Conservation (phyloP, 2,329 filamentous ascomycete genomes). For the Trichocomaceae sp. region DNA sequence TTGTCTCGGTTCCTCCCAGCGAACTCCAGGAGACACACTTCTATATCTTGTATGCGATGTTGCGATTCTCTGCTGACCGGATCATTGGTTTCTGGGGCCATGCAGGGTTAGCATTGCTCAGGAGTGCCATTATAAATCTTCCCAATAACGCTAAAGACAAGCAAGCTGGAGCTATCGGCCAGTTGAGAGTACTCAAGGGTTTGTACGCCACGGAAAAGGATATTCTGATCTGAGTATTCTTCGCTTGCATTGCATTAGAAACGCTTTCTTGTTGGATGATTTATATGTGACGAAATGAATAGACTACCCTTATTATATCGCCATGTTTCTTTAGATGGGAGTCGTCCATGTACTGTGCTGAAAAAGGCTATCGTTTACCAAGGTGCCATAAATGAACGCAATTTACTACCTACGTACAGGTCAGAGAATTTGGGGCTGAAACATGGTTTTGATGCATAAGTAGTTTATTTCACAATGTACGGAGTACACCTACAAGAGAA, state of each 20-base stretch:
- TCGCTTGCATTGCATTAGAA: not conserved
- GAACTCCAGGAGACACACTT: conserved; percentile 69
- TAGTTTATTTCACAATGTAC: not conserved
- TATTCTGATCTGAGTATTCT: conserved; percentile 19
- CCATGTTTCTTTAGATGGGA: not conserved
- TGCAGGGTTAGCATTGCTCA: conserved; percentile 63
- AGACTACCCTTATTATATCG: not conserved
- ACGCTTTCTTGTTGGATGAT: not conserved
- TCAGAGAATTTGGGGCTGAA: not conserved
- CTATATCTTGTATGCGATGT: conserved; percentile 63
- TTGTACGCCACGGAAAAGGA: conserved; percentile 32
- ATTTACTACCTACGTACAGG: not conserved
- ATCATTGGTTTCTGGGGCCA: conserved; percentile 78
- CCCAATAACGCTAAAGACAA: conserved; percentile 41
- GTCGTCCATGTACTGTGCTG: not conserved
- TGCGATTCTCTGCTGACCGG: conserved; percentile 64
- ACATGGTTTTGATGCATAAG: not conserved
- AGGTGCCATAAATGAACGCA: not conserved
- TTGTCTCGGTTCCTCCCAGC: conserved; percentile 65
- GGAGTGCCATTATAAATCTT: conserved; percentile 66
- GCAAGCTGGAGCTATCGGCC: conserved; percentile 32
- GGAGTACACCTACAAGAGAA: no score
- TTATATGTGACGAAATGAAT: not conserved
- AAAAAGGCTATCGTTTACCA: not conserved
- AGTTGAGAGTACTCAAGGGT: conserved; percentile 33